A percentile compares a stretch with the other conserved stretches of the same genome.
Conservation (phyloP, 345 rosid species). For the Rhodamnia argentea region DNA sequence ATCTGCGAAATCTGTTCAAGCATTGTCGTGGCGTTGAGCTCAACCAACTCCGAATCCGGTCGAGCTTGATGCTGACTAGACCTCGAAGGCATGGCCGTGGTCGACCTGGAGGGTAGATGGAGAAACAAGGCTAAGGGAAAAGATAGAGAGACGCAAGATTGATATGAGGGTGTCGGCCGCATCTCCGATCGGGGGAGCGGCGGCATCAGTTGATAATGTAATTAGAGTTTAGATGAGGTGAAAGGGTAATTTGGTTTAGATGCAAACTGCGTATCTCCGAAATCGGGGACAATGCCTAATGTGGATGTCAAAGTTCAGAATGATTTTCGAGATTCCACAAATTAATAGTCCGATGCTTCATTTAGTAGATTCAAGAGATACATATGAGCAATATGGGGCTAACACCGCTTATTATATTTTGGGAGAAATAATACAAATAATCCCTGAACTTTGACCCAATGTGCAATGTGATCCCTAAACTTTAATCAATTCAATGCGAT, state of each 20-base stretch:
- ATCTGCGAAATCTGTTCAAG: too few relatives aligned
- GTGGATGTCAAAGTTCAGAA: not conserved
- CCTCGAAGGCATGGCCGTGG: not conserved
- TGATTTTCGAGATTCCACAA: not conserved
- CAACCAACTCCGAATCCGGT: not conserved
- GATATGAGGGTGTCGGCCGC: not conserved
- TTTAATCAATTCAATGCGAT: too few relatives aligned
- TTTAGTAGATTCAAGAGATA: not conserved
- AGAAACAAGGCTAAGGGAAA: not conserved
- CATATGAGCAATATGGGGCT: not conserved
- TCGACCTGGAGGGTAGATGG: not conserved
- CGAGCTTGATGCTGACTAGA: not conserved
- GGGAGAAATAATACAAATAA: too few relatives aligned
- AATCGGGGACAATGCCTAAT: rapidly evolving
- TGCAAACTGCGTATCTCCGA: not conserved
- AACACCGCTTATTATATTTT: not conserved
- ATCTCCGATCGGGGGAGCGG: too few relatives aligned
- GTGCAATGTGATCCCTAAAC: too few relatives aligned
- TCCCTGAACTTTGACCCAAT: too few relatives aligned
- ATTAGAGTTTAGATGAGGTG: too few relatives aligned
- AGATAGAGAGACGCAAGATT: not conserved
- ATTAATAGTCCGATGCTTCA: not conserved
- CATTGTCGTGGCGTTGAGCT: not conserved
- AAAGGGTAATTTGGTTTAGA: too few relatives aligned
- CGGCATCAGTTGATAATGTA: too few relatives aligned